Conservation (phyloP, 2,329 filamentous ascomycete species). For the Cercospora sp. region DNA sequence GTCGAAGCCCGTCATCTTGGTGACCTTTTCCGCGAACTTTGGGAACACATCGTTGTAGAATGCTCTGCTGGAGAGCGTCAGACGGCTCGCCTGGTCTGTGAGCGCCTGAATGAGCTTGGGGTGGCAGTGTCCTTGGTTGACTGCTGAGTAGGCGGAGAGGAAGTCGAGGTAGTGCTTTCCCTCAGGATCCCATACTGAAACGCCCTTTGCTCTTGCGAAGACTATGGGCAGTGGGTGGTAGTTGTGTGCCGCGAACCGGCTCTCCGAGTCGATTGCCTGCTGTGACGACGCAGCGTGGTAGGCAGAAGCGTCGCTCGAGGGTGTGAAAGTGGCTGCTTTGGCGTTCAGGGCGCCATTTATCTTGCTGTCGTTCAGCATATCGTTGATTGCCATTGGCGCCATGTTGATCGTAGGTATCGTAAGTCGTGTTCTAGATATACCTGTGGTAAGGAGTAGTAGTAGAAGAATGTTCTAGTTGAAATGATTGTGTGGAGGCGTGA, state of each 20-base stretch:
- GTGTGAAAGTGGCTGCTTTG: slow-evolving; percentile 45
- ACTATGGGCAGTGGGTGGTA: slow-evolving; percentile 97
- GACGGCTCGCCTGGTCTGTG: slow-evolving; percentile 80
- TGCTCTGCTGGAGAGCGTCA: slow-evolving; percentile 89
- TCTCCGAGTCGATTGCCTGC: slow-evolving; percentile 76
- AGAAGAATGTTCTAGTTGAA: background rate
- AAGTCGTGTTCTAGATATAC: slow-evolving; percentile 40
- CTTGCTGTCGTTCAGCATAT: slow-evolving; percentile 29
- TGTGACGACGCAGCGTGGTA: slow-evolving; percentile 78
- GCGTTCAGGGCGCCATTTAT: slow-evolving; percentile 40
- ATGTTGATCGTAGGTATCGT: slow-evolving; percentile 30
- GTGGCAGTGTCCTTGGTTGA: slow-evolving; percentile 98
- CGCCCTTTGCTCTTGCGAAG: slow-evolving; percentile 80
- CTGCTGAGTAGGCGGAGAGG: slow-evolving; percentile 94
- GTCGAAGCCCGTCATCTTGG: slow-evolving; percentile 86
- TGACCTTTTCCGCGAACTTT: slow-evolving; percentile 89
- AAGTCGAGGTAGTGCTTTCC: slow-evolving; percentile 90
- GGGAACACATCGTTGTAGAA: slow-evolving; percentile 99
- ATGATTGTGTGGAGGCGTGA: background rate
- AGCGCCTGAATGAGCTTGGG: slow-evolving; percentile 91
- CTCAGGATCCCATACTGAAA: slow-evolving; percentile 95
- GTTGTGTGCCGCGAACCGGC: slow-evolving; percentile 91
- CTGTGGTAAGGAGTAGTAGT: background rate
- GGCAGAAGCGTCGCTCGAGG: slow-evolving; percentile 44
- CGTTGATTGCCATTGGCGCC: slow-evolving; percentile 41